Evolutionary conservation across 257 asterid genomes (phyloP), one percentile per base, ranked within the genome.

Genomic region (Gardenia jasminoides): DNA sequence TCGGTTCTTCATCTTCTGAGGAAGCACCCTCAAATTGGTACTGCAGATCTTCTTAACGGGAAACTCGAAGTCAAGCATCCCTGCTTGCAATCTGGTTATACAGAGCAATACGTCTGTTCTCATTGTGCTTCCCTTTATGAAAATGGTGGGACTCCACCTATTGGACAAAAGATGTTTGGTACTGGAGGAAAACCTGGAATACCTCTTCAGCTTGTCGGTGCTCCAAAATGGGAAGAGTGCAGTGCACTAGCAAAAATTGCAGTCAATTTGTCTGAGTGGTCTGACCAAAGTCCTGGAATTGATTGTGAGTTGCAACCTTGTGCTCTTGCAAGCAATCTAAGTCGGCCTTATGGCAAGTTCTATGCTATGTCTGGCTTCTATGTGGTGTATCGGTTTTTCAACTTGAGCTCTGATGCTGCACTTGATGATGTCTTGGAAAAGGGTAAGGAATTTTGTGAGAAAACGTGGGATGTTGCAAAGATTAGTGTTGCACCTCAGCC

Each of bases 351-450:
- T 44, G 99, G 98, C 72, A 90, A 86, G 81, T 96, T 96, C 74
- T 96, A 91, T 80, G 97, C 94, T 4, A 91, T 96, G 97, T 93
- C 98, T 52, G 99, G 99, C 61, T 96, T 94, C 82, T 96, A 77
- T 41, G 99, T 96, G 83, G 98, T 96, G 69, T 92, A 88, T 82
- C 86, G 87, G 0, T 94, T 94, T 81, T 92, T 91, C 74, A 89
- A 92, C 80, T 83, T 94, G 89, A 82, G 90, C 12, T 74, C 95
- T 20, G 92, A 91, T 83, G 89, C 94, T 70, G 65, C 90, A 76
- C 83, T 92, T 22, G 96, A 92, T 76, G 94, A 91, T 43, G 90
- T 94, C 20, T 70, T 92, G 80, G 94, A 92, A 76, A 92, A 89
- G 86, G 97, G 98, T 26, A 90, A 82, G 81, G 90, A 91, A 56